Evolutionary conservation across 2,329 filamentous ascomycete species (phyloP), one percentile per base, ranked within the genome.

Genomic region (Cordyceps tenuipes): DNA sequence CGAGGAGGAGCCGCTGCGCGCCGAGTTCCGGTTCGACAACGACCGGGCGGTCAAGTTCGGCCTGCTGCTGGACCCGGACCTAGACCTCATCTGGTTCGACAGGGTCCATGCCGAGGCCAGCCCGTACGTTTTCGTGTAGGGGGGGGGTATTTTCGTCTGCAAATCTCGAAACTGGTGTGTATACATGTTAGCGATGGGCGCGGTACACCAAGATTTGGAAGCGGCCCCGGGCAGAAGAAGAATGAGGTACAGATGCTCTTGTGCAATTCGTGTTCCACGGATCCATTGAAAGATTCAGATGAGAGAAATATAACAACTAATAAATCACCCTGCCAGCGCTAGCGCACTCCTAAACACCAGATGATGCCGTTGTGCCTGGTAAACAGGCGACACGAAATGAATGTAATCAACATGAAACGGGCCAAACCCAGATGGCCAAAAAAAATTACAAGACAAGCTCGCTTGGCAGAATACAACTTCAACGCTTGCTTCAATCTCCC

Each of bases 401-500:
- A 58, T 4, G 7, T 17, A 15, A 15, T 17, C 21, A 43, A 23
- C 9, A 41, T 41, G 29, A 29, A 43, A 51, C 26, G 29, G 26
- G 9, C 26, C n/a, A 31, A 36, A 29, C 19, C 36, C 23, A 43
- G 39, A 43, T 43, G 12, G 15, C 23, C 2, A 12, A 8, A 26
- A 43, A 15, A 54, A 49, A 43, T 31, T n/a, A 21, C 43, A 49
- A 60, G 47, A 36, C 34, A 36, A 10, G 34, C 21, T 47, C 48
- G 59, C 53, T 57, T 47, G 52, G 19, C 48, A 60, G 44, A 19
- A 44, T 29, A 41, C 21, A 10, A 2, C 19, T 39, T 31, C 19
- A 13, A 46, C 39, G 9, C 31, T 26, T 49, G 8, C 15, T 36
- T 56, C 39, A 62, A 12, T 50, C 56, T n/a, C 74, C 53, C 73